These are phyloP conservation scores for Gracilaria domingensis DNA, from an alignment of 23 red algal genomes.

Conservation along the genomic window DNA sequence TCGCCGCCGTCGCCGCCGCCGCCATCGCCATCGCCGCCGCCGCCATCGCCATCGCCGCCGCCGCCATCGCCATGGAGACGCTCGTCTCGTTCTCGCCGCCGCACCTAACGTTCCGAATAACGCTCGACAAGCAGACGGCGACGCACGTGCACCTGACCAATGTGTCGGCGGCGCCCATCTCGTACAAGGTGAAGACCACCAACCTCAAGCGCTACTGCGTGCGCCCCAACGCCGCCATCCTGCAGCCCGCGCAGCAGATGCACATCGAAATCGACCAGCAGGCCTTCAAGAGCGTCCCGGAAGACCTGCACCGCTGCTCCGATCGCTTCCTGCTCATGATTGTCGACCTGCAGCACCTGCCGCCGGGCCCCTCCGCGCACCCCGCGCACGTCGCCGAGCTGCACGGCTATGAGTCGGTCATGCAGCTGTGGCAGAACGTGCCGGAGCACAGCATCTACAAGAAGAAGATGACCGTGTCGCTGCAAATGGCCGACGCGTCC, in stretches of 20 bases:
- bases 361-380: neutral
- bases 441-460: neutral
- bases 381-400: neutral
- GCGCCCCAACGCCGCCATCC: constrained; percentile 62
- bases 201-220: constrained; percentile 79
- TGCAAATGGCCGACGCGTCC: neutral
- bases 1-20: no score
- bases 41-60: neutral
- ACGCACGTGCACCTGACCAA: constrained; percentile 56
- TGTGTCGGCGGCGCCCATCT: constrained; percentile 9
- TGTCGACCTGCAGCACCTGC: neutral
- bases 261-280: constrained; percentile 54
- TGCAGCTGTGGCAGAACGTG: neutral
- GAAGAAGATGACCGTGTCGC: constrained; percentile 35
- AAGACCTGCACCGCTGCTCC: constrained; percentile 46
- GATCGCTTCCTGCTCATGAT: constrained; percentile 77
- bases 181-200: constrained; percentile 86
- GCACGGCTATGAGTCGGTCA: constrained; percentile 24
- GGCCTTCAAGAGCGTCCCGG: constrained; percentile 48
- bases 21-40: neutral
- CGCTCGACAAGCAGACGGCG: constrained; percentile 15
- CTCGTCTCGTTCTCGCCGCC: constrained; percentile 41
- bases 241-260: constrained; percentile 37
- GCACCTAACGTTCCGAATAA: constrained; percentile 37
- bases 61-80: constrained; percentile 21